Percentiles rank a stretch among this genome's conserved stretches.
Evolutionary conservation across 345 rosid species (phyloP).

Genomic region (Linum lewisii): DNA sequence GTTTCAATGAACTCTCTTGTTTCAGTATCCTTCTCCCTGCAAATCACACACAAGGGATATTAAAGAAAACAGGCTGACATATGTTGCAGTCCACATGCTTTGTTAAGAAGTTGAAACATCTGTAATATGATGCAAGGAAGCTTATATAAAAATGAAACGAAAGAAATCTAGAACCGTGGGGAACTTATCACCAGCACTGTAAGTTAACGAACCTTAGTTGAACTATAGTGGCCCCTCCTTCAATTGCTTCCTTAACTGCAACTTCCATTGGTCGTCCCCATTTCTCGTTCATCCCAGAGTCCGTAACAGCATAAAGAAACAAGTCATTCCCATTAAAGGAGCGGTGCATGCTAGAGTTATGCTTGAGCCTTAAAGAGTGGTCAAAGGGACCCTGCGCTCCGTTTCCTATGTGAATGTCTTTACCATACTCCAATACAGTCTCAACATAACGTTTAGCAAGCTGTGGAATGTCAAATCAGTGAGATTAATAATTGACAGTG

Average conservation of each 20-base stretch:
- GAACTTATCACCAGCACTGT: background rate
- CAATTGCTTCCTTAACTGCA: slow-evolving; percentile 65
- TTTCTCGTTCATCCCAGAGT: slow-evolving; percentile 66
- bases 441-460: slow-evolving; percentile 61
- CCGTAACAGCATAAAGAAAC: slow-evolving; percentile 83
- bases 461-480: slow-evolving; percentile 29
- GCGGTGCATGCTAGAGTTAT: slow-evolving; percentile 19
- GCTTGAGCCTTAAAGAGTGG: slow-evolving; percentile 59
- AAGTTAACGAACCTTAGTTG: slow-evolving; percentile 74
- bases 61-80: too few species aligned
- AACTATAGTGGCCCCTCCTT: slow-evolving; percentile 86
- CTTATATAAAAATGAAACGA: too few species aligned
- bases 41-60: background rate
- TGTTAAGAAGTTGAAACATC: background rate
- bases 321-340: slow-evolving; percentile 52
- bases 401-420: slow-evolving; percentile 65
- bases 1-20: slow-evolving; percentile 57
- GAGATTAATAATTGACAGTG: background rate
- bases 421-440: slow-evolving; percentile 61
- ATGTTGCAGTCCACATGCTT: too few species aligned
- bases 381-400: slow-evolving; percentile 94
- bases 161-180: too few species aligned
- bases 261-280: slow-evolving; percentile 62
- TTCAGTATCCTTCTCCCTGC: slow-evolving; percentile 59
- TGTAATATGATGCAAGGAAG: background rate